Evolutionary conservation across 2,329 filamentous ascomycete species (phyloP).

Genomic region (Penicillium sp.): DNA sequence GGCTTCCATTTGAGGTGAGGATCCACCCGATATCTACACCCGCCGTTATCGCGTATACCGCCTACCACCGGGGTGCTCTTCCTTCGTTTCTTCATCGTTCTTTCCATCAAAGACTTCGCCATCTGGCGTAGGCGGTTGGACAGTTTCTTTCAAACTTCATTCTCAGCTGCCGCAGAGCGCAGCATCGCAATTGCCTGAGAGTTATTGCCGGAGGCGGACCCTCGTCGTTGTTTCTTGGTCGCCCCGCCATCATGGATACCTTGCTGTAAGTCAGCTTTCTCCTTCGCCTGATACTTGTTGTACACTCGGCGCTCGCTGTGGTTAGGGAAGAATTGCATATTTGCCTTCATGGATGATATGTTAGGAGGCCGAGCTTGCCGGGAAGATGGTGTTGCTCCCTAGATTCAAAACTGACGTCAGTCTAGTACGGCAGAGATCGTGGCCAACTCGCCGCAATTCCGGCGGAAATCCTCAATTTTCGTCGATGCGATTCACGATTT

Average conservation of each 20-base stretch:
- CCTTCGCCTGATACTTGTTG: not conserved
- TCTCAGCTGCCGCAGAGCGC: not conserved
- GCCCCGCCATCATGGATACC: slow-evolving; percentile 47
- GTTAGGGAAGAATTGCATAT: not conserved
- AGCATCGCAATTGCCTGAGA: not conserved
- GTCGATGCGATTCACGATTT: slow-evolving; percentile 97
- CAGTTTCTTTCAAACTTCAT: not conserved
- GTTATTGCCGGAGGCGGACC: not conserved
- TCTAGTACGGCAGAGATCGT: slow-evolving; percentile 84
- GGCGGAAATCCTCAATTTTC: slow-evolving; percentile 91
- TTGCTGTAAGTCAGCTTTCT: slow-evolving; percentile 44
- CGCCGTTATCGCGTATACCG: slow-evolving; percentile 21
- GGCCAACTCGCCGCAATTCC: slow-evolving; percentile 84
- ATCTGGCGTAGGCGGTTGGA: not conserved
- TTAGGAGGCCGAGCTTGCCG: not conserved
- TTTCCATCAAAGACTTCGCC: not conserved
- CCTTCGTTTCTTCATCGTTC: slow-evolving; percentile 1
- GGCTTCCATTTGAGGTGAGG: not conserved
- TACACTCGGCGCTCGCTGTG: not conserved
- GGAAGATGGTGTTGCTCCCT: not conserved
- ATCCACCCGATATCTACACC: slow-evolving; percentile 12
- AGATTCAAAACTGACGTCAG: slow-evolving; percentile 28
- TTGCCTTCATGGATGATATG: not conserved
- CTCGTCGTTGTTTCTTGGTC: slow-evolving; percentile 7
- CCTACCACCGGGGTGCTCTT: slow-evolving; percentile 8